Base-by-base conservation (phyloP, 805 yeast genomes). In the Saturnispora ahearnii region DNA sequence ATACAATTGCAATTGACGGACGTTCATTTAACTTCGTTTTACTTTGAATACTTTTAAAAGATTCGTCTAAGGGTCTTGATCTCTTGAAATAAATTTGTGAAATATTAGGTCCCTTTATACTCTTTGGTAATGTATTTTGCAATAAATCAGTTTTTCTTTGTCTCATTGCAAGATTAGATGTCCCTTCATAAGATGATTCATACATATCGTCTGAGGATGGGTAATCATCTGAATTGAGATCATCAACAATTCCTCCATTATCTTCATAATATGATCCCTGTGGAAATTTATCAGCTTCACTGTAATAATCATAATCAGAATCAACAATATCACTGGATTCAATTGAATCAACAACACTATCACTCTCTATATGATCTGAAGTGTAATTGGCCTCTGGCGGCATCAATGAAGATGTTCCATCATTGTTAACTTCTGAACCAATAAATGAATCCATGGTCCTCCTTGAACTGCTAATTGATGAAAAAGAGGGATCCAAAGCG, bases 191-290 rank as follows among this genome's bases (percentile, higher is more conserved):
- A 5, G 54, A 51, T 21, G 49, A 33, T 7, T 38, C 53, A 15
- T 46, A 49, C 8, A 52, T 29, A 42, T 56, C 58, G 6, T 55
- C 62, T 12, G 56, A 62, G 22, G 57, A 54, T 4, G 61, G 45
- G 32, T 55, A 61, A 42, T 62, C 62, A 41, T 62, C 69, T 0
- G 64, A 62, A 32, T 62, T 67, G 22, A 62, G 37, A 43, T 53
- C 58, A 37, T 56, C 59, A 26, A 48, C 48, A 9, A 44, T 36
- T 26, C 38, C 48, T 22, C 38, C 56, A 18, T 41, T 18, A 29
- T 48, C 46, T 21, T 48, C 46, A 31, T 41, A 42, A 31, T 42
- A 41, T 5, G 50, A 29, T 26, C 7, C 26, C 52, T 40, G 28
- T 15, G 31, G 38, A 18, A 33, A 32, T 15, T 26, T 29, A 11